Percentiles rank a stretch among this genome's conserved stretches.
Conservation (phyloP, 257 asterid genomes). For the Solanum chilense region DNA sequence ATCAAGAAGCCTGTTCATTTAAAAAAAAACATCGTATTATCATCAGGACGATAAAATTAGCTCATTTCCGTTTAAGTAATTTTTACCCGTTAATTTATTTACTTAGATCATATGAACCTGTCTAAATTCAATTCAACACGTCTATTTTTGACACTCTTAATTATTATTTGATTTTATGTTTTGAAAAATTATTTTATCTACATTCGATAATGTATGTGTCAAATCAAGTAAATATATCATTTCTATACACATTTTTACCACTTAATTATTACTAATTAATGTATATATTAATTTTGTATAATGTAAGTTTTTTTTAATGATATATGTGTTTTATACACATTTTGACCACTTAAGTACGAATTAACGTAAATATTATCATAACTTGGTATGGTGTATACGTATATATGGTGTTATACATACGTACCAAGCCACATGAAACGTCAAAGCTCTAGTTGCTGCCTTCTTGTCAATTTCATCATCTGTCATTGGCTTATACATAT, state of each 20-base stretch:
- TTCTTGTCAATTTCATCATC: conserved; percentile 28
- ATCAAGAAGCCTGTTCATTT: conserved; percentile 41
- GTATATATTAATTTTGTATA: too few relatives aligned
- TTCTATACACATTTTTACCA: background rate
- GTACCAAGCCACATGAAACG: conserved; percentile 61
- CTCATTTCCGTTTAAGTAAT: background rate
- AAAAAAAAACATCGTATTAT: background rate
- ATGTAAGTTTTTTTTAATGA: too few relatives aligned
- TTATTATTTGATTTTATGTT: too few relatives aligned
- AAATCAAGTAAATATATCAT: background rate
- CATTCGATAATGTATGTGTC: background rate
- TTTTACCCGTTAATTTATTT: background rate
- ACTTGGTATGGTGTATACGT: background rate
- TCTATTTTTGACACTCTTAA: too few relatives aligned
- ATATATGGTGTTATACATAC: background rate
- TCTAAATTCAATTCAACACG: background rate
- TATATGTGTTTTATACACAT: background rate
- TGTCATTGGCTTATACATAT: conserved; percentile 41
- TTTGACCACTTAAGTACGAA: background rate
- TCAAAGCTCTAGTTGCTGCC: conserved; percentile 58
- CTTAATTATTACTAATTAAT: background rate
- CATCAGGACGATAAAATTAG: background rate
- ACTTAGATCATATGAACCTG: background rate
- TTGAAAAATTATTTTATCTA: too few relatives aligned
- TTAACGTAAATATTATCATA: background rate